Conservation (phyloP, 2,329 filamentous ascomycete genomes). For the Macroventuria anomochaeta region DNA sequence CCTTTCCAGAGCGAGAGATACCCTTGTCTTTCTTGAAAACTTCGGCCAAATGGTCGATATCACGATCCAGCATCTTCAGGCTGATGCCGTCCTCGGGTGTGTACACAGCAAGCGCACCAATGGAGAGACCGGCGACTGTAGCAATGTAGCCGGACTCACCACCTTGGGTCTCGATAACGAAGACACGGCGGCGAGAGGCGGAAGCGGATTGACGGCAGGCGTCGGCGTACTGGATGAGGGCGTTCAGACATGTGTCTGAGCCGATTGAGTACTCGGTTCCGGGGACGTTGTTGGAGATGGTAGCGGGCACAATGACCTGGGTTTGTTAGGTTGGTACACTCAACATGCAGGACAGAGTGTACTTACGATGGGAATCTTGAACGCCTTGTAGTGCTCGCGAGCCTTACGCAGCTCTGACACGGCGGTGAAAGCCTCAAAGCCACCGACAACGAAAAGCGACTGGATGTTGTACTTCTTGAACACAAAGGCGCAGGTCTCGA, state of each 20-base stretch:
- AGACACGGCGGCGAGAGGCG: conserved; percentile 88
- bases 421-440: conserved; percentile 95
- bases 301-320: conserved; percentile 88
- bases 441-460: conserved; percentile 88
- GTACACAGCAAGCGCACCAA: conserved; percentile 92
- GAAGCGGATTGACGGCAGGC: conserved; percentile 97
- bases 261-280: conserved; percentile 97
- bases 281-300: conserved; percentile 97
- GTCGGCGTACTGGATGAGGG: conserved; percentile 93
- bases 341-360: neutral
- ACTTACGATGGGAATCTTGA: conserved; percentile 82
- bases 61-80: conserved; percentile 87
- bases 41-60: conserved; percentile 87
- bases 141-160: conserved; percentile 93
- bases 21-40: conserved; percentile 86
- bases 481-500: conserved; percentile 80
- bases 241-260: conserved; percentile 95
- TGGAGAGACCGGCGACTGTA: conserved; percentile 86
- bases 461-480: conserved; percentile 90
- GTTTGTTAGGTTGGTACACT: conserved; percentile 12
- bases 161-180: conserved; percentile 97
- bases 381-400: conserved; percentile 76
- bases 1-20: conserved; percentile 85
- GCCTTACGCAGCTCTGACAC: conserved; percentile 86
- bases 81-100: conserved; percentile 96